These are phyloP conservation scores for Linaria vulgaris DNA, from an alignment of 257 asterid species.

Conservation along the genomic window DNA sequence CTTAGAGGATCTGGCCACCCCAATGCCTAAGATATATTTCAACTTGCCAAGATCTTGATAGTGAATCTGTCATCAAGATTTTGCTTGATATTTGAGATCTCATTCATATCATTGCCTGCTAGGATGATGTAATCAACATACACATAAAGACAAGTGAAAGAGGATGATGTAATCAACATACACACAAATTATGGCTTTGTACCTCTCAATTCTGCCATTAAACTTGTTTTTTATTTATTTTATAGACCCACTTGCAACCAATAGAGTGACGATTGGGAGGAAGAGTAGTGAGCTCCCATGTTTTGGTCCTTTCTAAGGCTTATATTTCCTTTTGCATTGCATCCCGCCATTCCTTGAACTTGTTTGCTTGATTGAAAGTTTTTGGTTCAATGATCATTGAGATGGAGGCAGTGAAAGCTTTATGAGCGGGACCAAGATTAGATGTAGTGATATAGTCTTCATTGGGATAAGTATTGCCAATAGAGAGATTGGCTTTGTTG, in stretches of 20 bases:
- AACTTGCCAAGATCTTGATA: not conserved
- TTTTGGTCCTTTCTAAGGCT: not conserved
- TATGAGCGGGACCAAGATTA: no score
- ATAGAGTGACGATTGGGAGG: not conserved
- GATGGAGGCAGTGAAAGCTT: no score
- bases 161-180: no score
- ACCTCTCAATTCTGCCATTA: not conserved
- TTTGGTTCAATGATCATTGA: not conserved
- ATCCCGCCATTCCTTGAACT: not conserved
- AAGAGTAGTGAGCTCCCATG: not conserved
- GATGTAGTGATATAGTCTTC: not conserved
- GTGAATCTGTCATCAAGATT: not conserved
- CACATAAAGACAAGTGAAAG: no score
- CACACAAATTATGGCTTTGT: not conserved
- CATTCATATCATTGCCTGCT: no score
- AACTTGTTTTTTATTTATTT: no score
- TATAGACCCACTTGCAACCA: not conserved
- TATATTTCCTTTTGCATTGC: not conserved
- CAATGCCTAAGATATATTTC: not conserved
- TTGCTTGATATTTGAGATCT: not conserved
- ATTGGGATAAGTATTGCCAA: no score
- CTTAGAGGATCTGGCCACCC: not conserved
- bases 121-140: no score
- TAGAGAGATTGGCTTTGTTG: not conserved
- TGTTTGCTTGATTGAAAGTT: not conserved